Evolutionary conservation across 2,329 filamentous ascomycete species (phyloP), one percentile per base, ranked within the genome.

Genomic region (Pestalotiopsis sp.): DNA sequence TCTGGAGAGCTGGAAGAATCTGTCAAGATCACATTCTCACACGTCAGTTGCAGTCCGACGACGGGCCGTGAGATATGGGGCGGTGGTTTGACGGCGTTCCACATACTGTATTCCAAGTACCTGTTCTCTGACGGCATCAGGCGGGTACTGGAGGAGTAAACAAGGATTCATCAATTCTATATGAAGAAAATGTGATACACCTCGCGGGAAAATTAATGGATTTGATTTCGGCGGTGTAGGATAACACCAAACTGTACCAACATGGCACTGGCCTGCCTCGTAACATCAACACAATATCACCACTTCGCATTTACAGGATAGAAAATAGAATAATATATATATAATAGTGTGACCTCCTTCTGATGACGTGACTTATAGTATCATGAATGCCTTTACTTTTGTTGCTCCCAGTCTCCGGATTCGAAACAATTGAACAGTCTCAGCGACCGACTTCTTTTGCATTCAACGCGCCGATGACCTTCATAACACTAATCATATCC

Each of bases 111-210:
- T n/a, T 40, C 65, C 5, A 52, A 25, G 14, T 38, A 40, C n/a
- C n/a, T 66, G 9, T 66, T 66, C 52, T 66, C 65, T 7, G 65
- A 66, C 27, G 52, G 49, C 13, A 41, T 66, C n/a, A 31, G 65
- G 49, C 14, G 31, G 3, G 65, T 66, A 17, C 52, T 66, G 1
- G 1, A 66, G 4, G 62, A 63, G 25, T 59, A 59, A 27, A 3
- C 7, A n/a, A 31, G 4, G 57, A n/a, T 52, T n/a, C 6, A 6
- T 20, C 45, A 9, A 52, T 1, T 52, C 2, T 4, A 9, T 9
- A 52, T 0, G 41, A 9, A 9, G 2, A 9, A 6, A 7, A n/a
- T 49, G 6, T n/a, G 6, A 31, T 7, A 9, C 27, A 31, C 27
- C 6, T 7, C 27, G 1, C 6, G 6, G 27, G 27, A 7, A 7